Percentiles rank a stretch among this genome's conserved stretches.
Conservation (phyloP, 2,329 filamentous ascomycete genomes). For the Talaromyces sp. region DNA sequence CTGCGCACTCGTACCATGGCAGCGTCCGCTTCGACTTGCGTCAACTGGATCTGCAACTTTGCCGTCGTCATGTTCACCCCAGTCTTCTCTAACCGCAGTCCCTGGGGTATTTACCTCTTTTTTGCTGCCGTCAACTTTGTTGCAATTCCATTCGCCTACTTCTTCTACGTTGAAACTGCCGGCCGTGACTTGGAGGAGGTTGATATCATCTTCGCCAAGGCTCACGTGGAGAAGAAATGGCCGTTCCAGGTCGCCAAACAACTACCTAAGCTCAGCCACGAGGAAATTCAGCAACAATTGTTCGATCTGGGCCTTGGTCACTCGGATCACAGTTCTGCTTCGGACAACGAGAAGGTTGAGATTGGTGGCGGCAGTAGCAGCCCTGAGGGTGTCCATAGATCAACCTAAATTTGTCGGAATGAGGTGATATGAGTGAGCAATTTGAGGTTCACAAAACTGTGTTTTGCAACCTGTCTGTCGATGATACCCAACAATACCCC, state of each 20-base stretch:
- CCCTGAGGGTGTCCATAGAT: background rate
- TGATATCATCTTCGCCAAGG: conserved; percentile 29
- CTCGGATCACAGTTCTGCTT: background rate
- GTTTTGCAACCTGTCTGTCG: background rate
- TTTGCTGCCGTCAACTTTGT: conserved; percentile 27
- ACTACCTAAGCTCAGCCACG: conserved; percentile 19
- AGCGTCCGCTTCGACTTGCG: conserved; percentile 48
- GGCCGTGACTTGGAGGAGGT: conserved; percentile 31
- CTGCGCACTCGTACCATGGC: conserved; percentile 53
- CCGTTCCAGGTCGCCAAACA: conserved; percentile 25
- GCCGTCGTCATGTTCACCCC: conserved; percentile 34
- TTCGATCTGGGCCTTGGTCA: background rate
- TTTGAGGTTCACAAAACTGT: background rate
- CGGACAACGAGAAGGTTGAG: background rate
- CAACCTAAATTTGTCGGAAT: background rate
- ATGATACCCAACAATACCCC: background rate
- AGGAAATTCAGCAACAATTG: background rate
- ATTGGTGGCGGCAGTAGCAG: background rate
- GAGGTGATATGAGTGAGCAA: background rate
- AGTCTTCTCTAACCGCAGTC: conserved; percentile 28
- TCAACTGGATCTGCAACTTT: conserved; percentile 53
- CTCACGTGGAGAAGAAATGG: conserved; percentile 18
- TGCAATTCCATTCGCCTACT: conserved; percentile 29
- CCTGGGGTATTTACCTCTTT: conserved; percentile 34
- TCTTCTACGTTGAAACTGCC: conserved; percentile 33